Evolutionary conservation across 371 early-diverging fungal species (phyloP), one percentile per base, ranked within the genome.

Genomic region (Mucor plumbeus): DNA sequence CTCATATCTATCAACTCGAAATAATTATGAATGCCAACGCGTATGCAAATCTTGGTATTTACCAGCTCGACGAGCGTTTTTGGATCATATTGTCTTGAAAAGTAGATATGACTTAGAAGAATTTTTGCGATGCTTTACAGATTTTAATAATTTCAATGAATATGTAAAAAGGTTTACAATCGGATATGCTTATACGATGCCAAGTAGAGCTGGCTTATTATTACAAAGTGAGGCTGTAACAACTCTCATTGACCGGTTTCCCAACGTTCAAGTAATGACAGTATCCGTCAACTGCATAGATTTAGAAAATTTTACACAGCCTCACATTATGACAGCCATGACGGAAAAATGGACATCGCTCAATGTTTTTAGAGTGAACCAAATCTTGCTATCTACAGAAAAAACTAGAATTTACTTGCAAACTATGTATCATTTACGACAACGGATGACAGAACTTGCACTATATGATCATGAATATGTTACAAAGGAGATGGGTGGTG

Each of bases 221-320:
- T 15, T 58, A 6, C 47, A 57, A 19, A 40, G 40, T 17, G 34
- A 57, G 9, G 39, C 56, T 26, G 50, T 63, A n/a, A 14, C 43
- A n/a, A 36, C 43, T 6, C 34, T 64, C 8, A 47, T 64, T 8
- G 17, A 44, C 21, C 39, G 36, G 4, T 64, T 64, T 35, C 65
- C 65, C 21, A 36, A 48, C 7, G 38, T 64, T 6, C 44, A 41
- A 4, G 47, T 41, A 26, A 8, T 64, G 3, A 47, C 47, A 7
- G 58, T 64, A 13, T 64, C 65, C 3, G 65, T 48, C 21, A 64
- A 64, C 59, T 64, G 65, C n/a, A 58, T 64, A 7, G 59, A 64
- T 31, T 34, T 64, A 7, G 39, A 34, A 2, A 58, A 64, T 15
- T 64, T 64, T n/a, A 17, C 35, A 19, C 57, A 58, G 21, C 8